A percentile compares a stretch with the other conserved stretches of the same genome.
phyloP scores from a whole-genome alignment of 2,329 filamentous ascomycete species.

The Sarocladiaceae sp. region DNA sequence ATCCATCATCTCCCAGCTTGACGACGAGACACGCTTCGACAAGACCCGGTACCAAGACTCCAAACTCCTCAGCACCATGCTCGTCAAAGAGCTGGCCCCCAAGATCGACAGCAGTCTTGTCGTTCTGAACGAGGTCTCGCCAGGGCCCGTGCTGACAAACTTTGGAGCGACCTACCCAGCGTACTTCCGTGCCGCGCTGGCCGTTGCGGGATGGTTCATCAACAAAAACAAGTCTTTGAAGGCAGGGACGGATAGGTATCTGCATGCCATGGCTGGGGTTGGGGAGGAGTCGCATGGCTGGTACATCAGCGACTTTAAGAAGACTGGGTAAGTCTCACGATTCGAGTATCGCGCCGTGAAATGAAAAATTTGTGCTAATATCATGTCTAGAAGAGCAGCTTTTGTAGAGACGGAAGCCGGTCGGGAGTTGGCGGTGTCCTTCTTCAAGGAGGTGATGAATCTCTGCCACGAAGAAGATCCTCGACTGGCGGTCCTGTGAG shows the following conservation, averaged over 20 bases:
- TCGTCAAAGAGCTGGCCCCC: constrained; percentile 14
- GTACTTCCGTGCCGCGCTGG: constrained; percentile 12
- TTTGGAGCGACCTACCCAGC: constrained; percentile 12
- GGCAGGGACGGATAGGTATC: neutral
- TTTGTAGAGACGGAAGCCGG: too few relatives aligned
- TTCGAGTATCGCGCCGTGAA: too few relatives aligned
- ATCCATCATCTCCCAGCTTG: constrained; percentile 6
- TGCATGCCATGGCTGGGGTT: neutral
- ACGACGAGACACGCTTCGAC: constrained; percentile 6
- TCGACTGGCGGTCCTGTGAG: too few relatives aligned
- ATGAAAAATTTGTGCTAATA: too few relatives aligned
- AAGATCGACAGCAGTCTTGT: constrained; percentile 11
- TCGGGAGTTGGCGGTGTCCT: too few relatives aligned
- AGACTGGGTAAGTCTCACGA: neutral
- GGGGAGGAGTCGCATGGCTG: neutral
- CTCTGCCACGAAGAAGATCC: too few relatives aligned
- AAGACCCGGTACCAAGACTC: constrained; percentile 12
- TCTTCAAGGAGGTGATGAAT: too few relatives aligned
- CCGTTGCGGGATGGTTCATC: neutral
- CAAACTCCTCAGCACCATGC: constrained; percentile 14
- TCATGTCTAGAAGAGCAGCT: too few relatives aligned
- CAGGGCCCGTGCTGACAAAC: constrained; percentile 12
- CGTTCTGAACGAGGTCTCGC: constrained; percentile 15
- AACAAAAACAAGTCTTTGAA: neutral
- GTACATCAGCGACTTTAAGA: neutral